These are phyloP conservation scores for Alternaria infectoria DNA, from an alignment of 2,329 filamentous ascomycete genomes.

Conservation along the genomic window DNA sequence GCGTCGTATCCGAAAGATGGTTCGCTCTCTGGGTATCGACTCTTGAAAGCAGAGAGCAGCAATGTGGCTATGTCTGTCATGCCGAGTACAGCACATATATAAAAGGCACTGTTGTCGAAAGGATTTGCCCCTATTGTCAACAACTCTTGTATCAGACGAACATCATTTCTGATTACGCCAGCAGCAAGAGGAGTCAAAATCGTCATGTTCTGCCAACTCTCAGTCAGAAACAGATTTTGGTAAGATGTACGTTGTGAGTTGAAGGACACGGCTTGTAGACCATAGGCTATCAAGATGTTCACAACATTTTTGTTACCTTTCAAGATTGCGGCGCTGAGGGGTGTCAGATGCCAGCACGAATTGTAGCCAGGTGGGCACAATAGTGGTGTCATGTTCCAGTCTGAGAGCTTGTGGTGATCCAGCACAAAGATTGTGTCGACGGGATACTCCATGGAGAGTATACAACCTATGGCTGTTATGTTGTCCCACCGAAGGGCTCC, in stretches of 20 bases:
- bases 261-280: background rate
- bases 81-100: too few species aligned
- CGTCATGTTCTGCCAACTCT: too few species aligned
- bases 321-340: background rate
- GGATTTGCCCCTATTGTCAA: background rate
- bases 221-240: too few species aligned
- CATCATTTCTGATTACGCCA: fast-evolving
- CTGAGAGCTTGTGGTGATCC: too few species aligned
- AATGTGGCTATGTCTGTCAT: fast-evolving
- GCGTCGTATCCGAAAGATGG: background rate
- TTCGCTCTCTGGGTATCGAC: background rate
- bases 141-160: fast-evolving
- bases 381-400: fast-evolving
- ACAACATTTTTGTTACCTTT: fast-evolving
- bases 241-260: too few species aligned
- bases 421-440: too few species aligned
- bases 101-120: background rate
- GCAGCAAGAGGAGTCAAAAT: background rate
- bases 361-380: too few species aligned
- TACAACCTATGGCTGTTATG: too few species aligned
- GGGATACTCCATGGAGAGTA: too few species aligned
- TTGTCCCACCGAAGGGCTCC: too few species aligned
- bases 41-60: background rate
- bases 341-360: fast-evolving
- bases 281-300: background rate